These are phyloP conservation scores for Cyberlindnera subsufficiens DNA, from an alignment of 805 yeast species.

Conservation along the genomic window DNA sequence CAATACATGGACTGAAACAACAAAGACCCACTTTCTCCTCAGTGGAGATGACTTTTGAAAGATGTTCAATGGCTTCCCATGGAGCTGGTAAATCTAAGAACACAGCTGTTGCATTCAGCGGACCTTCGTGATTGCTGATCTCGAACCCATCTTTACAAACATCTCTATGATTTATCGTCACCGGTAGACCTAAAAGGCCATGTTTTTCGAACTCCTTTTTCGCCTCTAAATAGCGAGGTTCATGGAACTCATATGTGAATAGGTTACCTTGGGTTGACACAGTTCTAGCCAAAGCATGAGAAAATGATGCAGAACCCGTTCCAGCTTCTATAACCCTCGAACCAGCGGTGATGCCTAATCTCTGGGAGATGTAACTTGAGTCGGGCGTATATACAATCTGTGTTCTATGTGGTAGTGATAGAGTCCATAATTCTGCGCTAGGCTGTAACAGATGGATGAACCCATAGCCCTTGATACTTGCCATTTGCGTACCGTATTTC, in stretches of 20 bases:
- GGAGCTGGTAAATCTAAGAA: slow-evolving; percentile 95
- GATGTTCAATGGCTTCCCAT: slow-evolving; percentile 87
- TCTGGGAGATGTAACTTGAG: slow-evolving; percentile 82
- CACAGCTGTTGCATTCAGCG: slow-evolving; percentile 61
- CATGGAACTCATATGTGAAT: slow-evolving; percentile 89
- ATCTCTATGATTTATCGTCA: slow-evolving; percentile 81
- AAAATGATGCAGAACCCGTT: slow-evolving; percentile 94
- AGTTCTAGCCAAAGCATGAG: slow-evolving; percentile 87
- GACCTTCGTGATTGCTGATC: slow-evolving; percentile 31
- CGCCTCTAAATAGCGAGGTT: slow-evolving; percentile 78
- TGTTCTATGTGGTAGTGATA: slow-evolving; percentile 94
- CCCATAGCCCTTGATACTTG: slow-evolving; percentile 69
- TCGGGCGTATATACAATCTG: slow-evolving; percentile 97
- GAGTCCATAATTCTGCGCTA: slow-evolving; percentile 92
- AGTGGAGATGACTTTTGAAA: slow-evolving; percentile 48
- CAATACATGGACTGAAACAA: slow-evolving; percentile 97
- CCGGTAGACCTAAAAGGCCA: slow-evolving; percentile 42
- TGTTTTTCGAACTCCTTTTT: slow-evolving; percentile 69
- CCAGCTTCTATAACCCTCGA: slow-evolving; percentile 92
- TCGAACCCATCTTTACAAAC: slow-evolving; percentile 86
- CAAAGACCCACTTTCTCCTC: slow-evolving; percentile 64
- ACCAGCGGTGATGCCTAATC: slow-evolving; percentile 69
- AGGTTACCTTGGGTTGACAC: slow-evolving; percentile 50
- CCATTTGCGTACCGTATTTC: slow-evolving; percentile 79
- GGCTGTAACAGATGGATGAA: slow-evolving; percentile 87